Conservation (phyloP, 805 yeast genomes). For the Allodekkera sacchari region DNA sequence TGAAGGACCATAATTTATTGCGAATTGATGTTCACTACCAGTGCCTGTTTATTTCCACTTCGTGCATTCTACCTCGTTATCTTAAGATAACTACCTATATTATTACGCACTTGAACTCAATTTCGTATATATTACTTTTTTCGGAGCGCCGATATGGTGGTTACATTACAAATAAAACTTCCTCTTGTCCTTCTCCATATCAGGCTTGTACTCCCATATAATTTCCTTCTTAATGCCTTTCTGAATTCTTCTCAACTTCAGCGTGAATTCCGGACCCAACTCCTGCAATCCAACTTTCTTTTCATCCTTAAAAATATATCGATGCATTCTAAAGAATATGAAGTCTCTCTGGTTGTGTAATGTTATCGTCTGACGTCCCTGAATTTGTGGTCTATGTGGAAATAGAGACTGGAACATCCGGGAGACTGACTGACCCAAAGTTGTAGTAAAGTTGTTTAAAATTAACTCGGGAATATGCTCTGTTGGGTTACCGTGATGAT, state of each 20-base stretch:
- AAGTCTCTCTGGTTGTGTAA: constrained; percentile 94
- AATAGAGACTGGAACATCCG: constrained; percentile 84
- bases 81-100: background rate
- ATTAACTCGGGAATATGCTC: constrained; percentile 88
- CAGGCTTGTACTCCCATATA: constrained; percentile 95
- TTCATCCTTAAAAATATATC: constrained; percentile 83
- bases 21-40: too few species aligned
- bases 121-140: background rate
- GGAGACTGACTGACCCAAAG: constrained; percentile 91
- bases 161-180: constrained; percentile 80
- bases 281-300: constrained; percentile 94
- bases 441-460: constrained; percentile 84
- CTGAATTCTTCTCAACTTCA: constrained; percentile 81
- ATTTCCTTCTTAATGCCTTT: constrained; percentile 86
- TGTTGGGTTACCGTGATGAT: constrained; percentile 88
- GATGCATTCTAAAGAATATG: constrained; percentile 90
- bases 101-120: background rate
- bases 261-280: constrained; percentile 92
- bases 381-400: constrained; percentile 89
- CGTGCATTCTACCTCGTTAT: too few species aligned
- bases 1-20: too few species aligned
- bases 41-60: too few species aligned
- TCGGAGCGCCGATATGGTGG: too few species aligned
- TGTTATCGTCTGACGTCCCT: constrained; percentile 93
- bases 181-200: constrained; percentile 93